Evolutionary conservation across 768 basidiomycete genomes (phyloP), one percentile per base, ranked within the genome.

Genomic region (Lenzites betulinus): DNA sequence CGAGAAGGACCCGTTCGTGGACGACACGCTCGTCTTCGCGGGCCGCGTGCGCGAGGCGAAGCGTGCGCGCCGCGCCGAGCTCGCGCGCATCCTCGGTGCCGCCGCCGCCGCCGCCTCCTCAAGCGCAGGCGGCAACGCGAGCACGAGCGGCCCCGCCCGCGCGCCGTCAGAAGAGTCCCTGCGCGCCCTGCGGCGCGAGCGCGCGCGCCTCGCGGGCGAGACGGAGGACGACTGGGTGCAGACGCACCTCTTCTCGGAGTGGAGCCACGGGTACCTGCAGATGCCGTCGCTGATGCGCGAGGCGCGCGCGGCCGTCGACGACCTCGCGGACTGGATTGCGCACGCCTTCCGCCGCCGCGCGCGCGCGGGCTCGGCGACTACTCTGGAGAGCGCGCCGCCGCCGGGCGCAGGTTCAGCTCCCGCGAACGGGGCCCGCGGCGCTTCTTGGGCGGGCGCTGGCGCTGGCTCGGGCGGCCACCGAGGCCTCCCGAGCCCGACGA

Each of bases 231-330:
- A 97, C 71, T 95, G 95, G 95, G 93, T 97, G 22, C 89, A 91
- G 72, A 88, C 94, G 80, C 87, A 92, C 64, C 83, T 98, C 58
- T 93, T 96, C 74, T 90, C 92, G 30, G 95, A 95, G 49, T 98
- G 95, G 97, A 93, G 92, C 67, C 95, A 97, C 46, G 96, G 94
- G 38, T 98, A 94, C 77, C 81, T 96, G 67, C 96, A 97, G 78
- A 99, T 99, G 96, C 83, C 89, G 39, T 77, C 84, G 23, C 73
- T 98, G 66, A 91, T 99, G 85, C 77, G 75, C 42, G 94, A 95
- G 67, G 93, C 91, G 16, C 84, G 81, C 69, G 83, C 82, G 67
- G 90, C 88, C 22, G 87, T 95, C 64, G 81, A 85, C 62, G 90
- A 93, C 63, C 79, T 95, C 61, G 95, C 89, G 11, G 92, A 92